These are phyloP conservation scores for Echinochloa phyllopogon DNA, from an alignment of 176 grass and related monocot species.

Conservation along the genomic window DNA sequence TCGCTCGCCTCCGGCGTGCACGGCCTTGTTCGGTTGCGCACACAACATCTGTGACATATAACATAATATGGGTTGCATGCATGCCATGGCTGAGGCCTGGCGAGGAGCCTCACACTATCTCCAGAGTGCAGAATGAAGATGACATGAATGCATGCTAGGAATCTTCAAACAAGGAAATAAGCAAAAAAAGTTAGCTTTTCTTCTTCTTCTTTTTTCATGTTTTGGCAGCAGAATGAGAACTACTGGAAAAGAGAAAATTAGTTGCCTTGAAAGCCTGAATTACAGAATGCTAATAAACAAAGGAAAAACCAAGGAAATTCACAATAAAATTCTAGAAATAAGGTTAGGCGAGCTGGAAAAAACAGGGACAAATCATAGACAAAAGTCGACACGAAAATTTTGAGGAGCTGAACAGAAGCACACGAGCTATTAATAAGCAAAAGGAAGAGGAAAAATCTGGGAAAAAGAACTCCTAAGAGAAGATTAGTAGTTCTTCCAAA, in stretches of 20 bases:
- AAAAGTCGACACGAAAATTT: slow-evolving; percentile 68
- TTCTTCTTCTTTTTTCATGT: slow-evolving; percentile 18
- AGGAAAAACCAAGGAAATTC: slow-evolving; percentile 26
- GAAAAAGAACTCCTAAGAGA: slow-evolving; percentile 50
- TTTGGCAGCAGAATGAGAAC: slow-evolving; percentile 13
- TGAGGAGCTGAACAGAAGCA: slow-evolving; percentile 35
- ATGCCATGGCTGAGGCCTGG: neutral
- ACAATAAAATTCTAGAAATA: slow-evolving; percentile 49
- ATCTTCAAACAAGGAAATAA: neutral
- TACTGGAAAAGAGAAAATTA: slow-evolving; percentile 1
- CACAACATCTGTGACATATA: slow-evolving; percentile 41
- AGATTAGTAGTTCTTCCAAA: slow-evolving; percentile 39
- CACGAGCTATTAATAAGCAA: slow-evolving; percentile 44
- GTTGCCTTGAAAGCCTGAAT: neutral
- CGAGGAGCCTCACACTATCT: neutral
- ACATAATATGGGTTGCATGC: slow-evolving; percentile 1
- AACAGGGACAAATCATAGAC: slow-evolving; percentile 14
- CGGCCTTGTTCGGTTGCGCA: slow-evolving; percentile 50
- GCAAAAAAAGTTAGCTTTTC: neutral
- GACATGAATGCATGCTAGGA: slow-evolving; percentile 9
- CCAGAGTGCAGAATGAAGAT: neutral
- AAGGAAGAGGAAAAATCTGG: neutral
- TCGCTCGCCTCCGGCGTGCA: slow-evolving; percentile 25
- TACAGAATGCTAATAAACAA: slow-evolving; percentile 38
- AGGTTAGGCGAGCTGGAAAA: slow-evolving; percentile 42